Base-by-base conservation (phyloP, 2,329 filamentous ascomycete genomes). In the Penicillium crustosum region DNA sequence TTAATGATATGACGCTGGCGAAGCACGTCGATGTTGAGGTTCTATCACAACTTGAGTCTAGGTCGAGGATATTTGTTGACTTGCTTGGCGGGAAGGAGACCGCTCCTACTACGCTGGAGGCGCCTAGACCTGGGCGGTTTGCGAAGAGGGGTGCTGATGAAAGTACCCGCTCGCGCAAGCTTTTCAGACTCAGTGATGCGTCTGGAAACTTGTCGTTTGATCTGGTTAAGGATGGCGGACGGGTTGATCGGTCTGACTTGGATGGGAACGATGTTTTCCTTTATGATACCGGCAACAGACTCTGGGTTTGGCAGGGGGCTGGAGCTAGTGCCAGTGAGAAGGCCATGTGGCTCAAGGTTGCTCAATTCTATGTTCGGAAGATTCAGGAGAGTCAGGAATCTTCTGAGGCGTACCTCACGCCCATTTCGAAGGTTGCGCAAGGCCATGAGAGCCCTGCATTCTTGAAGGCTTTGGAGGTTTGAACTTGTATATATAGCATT, bases 271-370 rank as follows among this genome's bases (percentile, higher is more conserved):
- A 87, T 50, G 88, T 89, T 6, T 89, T 89, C 66, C 69, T 89
- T 21, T 77, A 87, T 59, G 84, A 87, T 62, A 78, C 77, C 0
- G 85, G 85, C 7, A 80, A 70, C 50, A 75, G 75, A 8, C 76
- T 89, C 35, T 89, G 86, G 86, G 84, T 89, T 2, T 89, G 87
- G 87, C 81, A 87, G 66, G 87, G 87, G 0, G 72, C 74, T 2
- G 75, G 77, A 1, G 85, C 86, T 9, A 89, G 86, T 69, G 73
- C 73, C 35, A 73, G 71, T 1, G 87, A 89, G 73, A 86, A 80
- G 70, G 79, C 82, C 6, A 76, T 77, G 69, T 89, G 87, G 87
- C 57, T 73, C 49, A 71, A 66, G 52, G 68, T 71, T 12, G 68
- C 70, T 0, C 70, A 73, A 35, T 61, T 60, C 13, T 73, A 73